Conservation (phyloP, 2,329 filamentous ascomycete genomes). For the Fusarium sp. region DNA sequence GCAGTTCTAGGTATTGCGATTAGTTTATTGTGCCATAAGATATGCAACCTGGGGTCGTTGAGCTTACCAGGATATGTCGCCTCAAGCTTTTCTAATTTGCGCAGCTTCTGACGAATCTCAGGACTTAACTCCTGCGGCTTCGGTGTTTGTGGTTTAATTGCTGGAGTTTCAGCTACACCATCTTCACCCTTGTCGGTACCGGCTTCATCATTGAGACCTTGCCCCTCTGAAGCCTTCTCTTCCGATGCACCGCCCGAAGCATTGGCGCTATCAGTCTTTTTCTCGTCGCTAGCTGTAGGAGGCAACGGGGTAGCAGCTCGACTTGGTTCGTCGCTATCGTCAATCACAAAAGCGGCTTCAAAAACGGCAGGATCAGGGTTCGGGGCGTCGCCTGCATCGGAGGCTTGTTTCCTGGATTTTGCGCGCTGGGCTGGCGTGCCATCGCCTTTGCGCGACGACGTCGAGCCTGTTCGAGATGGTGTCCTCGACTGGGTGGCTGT, state of each 20-base stretch:
- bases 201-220: slow-evolving; percentile 27
- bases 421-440: slow-evolving; percentile 46
- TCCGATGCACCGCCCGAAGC: slow-evolving; percentile 31
- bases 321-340: slow-evolving; percentile 79
- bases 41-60: background rate
- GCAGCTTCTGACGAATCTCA: slow-evolving; percentile 79
- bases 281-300: slow-evolving; percentile 52
- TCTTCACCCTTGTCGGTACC: slow-evolving; percentile 39
- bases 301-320: slow-evolving; percentile 69
- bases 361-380: slow-evolving; percentile 89
- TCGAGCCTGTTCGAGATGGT: slow-evolving; percentile 54
- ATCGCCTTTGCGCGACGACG: slow-evolving; percentile 56
- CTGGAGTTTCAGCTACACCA: slow-evolving; percentile 19
- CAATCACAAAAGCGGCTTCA: slow-evolving; percentile 86
- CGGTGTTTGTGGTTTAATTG: slow-evolving; percentile 28
- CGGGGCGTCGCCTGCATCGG: slow-evolving; percentile 53
- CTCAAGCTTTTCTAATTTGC: slow-evolving; percentile 91
- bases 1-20: slow-evolving; percentile 66
- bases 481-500: slow-evolving; percentile 59
- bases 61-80: slow-evolving; percentile 81
- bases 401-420: slow-evolving; percentile 55
- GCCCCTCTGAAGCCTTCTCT: slow-evolving; percentile 27
- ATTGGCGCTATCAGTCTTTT: slow-evolving; percentile 36
- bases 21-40: background rate
- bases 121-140: slow-evolving; percentile 69